Evolutionary conservation across 306 rosid genomes (phyloP).

Genomic region (Dalbergia oliveri): DNA sequence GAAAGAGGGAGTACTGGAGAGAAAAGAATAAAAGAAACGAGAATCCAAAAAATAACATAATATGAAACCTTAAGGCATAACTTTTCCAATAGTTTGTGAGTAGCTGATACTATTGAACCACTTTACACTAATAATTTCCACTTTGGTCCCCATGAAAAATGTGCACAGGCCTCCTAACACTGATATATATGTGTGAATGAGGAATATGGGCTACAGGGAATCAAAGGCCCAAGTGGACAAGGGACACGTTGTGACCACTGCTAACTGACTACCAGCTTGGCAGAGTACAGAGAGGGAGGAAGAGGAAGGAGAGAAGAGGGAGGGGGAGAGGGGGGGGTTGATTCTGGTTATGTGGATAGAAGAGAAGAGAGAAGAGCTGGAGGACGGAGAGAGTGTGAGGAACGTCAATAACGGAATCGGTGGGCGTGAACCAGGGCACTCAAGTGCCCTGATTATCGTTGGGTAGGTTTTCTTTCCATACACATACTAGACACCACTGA

Average conservation of each 20-base stretch:
- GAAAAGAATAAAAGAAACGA: slow-evolving; percentile 30
- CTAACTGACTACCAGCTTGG: slow-evolving; percentile 29
- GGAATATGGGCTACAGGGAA: slow-evolving; percentile 18
- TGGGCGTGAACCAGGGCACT: slow-evolving; percentile 11
- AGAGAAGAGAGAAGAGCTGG: background rate
- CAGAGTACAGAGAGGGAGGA: slow-evolving; percentile 5
- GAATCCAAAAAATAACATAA: slow-evolving; percentile 4
- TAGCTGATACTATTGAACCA: background rate
- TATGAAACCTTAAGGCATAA: slow-evolving; percentile 28
- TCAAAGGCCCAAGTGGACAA: slow-evolving; percentile 32
- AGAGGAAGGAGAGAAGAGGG: too few relatives aligned
- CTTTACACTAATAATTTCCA: slow-evolving; percentile 21
- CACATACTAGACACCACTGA: background rate
- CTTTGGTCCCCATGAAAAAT: slow-evolving; percentile 15
- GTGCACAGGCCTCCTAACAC: slow-evolving; percentile 33
- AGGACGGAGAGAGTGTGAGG: too few relatives aligned
- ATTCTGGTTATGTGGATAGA: background rate
- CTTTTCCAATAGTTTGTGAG: slow-evolving; percentile 17
- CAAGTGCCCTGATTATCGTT: slow-evolving; percentile 1
- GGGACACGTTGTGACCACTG: slow-evolving; percentile 26
- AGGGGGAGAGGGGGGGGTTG: too few relatives aligned
- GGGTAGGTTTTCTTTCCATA: slow-evolving; percentile 17
- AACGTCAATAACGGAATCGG: slow-evolving; percentile 10
- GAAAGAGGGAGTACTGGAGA: background rate
- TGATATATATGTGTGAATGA: slow-evolving; percentile 16